These are phyloP conservation scores for Penicillium sp. DNA, from an alignment of 2,329 filamentous ascomycete species.

Conservation along the genomic window DNA sequence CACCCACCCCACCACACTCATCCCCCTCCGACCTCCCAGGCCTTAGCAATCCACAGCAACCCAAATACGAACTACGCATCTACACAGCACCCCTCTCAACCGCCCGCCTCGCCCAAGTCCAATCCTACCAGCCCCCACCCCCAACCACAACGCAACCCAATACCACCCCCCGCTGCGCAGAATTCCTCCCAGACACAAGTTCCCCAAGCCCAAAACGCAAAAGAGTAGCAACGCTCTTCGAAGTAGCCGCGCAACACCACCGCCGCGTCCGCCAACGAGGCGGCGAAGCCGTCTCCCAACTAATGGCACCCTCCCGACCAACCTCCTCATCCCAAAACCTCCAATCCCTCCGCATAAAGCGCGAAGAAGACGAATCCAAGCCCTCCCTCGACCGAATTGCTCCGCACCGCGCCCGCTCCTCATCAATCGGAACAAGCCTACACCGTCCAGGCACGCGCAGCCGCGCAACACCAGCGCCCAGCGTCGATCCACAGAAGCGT, in stretches of 20 bases:
- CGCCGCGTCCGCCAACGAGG: slow-evolving; percentile 40
- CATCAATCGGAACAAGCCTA: slow-evolving; percentile 31
- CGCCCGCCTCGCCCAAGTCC: slow-evolving; percentile 33
- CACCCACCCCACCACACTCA: slow-evolving; percentile 37
- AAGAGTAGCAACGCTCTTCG: slow-evolving; percentile 43
- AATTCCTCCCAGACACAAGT: slow-evolving; percentile 39
- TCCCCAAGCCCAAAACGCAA: slow-evolving; percentile 44
- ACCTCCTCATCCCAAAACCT: slow-evolving; percentile 31
- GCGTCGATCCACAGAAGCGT: slow-evolving; percentile 22
- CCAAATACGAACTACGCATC: slow-evolving; percentile 35
- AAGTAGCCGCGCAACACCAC: slow-evolving; percentile 42
- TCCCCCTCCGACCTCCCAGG: slow-evolving; percentile 27
- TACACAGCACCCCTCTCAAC: slow-evolving; percentile 39
- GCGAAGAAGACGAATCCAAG: slow-evolving; percentile 34
- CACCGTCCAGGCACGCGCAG: slow-evolving; percentile 23
- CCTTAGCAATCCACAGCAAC: slow-evolving; percentile 12
- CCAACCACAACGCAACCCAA: slow-evolving; percentile 15
- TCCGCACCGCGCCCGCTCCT: slow-evolving; percentile 32
- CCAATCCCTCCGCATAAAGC: slow-evolving; percentile 34
- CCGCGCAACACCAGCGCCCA: slow-evolving; percentile 9
- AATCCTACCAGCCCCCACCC: slow-evolving; percentile 35
- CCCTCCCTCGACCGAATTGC: slow-evolving; percentile 29
- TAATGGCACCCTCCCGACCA: slow-evolving; percentile 36
- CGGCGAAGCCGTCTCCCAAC: slow-evolving; percentile 39
- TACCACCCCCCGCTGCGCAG: slow-evolving; percentile 22